Conservation (phyloP, 352 stramenopile genomes). For the Phytophthora brassicae region DNA sequence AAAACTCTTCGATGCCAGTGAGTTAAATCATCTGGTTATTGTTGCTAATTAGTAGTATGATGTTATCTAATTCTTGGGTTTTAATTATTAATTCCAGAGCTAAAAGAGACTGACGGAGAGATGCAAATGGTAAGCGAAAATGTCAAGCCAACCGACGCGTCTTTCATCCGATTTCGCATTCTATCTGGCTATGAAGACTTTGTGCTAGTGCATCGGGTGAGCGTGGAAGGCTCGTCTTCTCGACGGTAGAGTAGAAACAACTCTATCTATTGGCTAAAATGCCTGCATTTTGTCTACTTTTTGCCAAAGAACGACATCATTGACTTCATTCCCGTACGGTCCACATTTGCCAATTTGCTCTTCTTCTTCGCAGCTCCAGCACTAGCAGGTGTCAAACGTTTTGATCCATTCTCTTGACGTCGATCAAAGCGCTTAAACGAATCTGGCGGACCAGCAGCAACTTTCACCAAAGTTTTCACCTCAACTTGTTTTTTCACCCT, state of each 20-base stretch:
- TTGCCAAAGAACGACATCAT: constrained; percentile 84
- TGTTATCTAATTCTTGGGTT: neutral
- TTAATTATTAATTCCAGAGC: constrained; percentile 42
- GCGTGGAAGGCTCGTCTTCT: constrained; percentile 72
- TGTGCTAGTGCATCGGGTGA: constrained; percentile 71
- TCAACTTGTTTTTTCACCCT: constrained; percentile 36
- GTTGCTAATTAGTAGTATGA: too few relatives aligned
- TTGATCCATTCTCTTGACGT: constrained; percentile 38
- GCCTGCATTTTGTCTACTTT: constrained; percentile 39
- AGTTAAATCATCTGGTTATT: constrained; percentile 3
- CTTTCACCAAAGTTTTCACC: constrained; percentile 12
- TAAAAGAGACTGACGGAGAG: constrained; percentile 81
- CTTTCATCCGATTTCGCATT: constrained; percentile 86
- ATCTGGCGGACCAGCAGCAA: constrained; percentile 24
- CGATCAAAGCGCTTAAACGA: constrained; percentile 41
- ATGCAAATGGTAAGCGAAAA: constrained; percentile 79
- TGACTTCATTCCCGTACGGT: constrained; percentile 82
- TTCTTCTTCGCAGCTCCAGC: constrained; percentile 64
- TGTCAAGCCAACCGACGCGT: constrained; percentile 69
- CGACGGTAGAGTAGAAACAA: constrained; percentile 36
- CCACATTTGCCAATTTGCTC: constrained; percentile 77
- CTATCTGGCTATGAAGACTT: constrained; percentile 85
- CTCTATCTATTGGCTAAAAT: constrained; percentile 28
- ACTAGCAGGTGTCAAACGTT: constrained; percentile 39
- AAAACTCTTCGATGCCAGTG: constrained; percentile 75